Base-by-base conservation (phyloP, 1,284 basidiomycete genomes). In the Peniophora sp. region DNA sequence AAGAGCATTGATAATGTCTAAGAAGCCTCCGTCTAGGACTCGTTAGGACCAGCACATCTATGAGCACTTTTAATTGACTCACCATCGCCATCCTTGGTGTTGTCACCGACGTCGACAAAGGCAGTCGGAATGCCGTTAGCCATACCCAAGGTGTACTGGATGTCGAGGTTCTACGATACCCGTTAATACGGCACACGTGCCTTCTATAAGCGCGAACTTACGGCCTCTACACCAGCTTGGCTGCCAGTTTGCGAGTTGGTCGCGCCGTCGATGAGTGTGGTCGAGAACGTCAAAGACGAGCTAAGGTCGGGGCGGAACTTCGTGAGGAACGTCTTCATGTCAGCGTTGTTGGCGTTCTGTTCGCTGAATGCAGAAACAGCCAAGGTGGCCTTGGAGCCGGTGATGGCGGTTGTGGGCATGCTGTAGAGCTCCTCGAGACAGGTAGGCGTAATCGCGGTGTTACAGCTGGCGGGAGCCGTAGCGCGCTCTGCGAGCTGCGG, bases 61-160 rank as follows among this genome's bases (percentile, higher is more conserved):
- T 59, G 48, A 62, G 63, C 34, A 59, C 59, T 9, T 56, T n/a
- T 47, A 41, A 59, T 59, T 2, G 55, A 53, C 14, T 53, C 52
- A 27, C 56, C 48, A 22, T 32, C 49, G 20, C 52, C 56, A 47
- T 67, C 63, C 16, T 62, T 49, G 55, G 58, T 59, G 9, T 62
- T 56, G 32, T 60, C 47, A 6, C 58, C 57, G 16, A 59, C 61
- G 59, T 78, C 77, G 66, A 75, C 81, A 62, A 78, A 85, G 22
- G 73, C 75, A 55, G 79, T 79, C 10, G 77, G 79, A 3, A 79
- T 81, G 1, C 82, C 81, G 67, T 68, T 78, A 2, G 76, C 72
- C 8, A 86, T 69, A 9, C 75, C 81, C 35, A 73, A 75, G 2
- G 80, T 76, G 53, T 83, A 83, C 67, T 86, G 80, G 47, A 83